These are phyloP conservation scores for Candida adriatica DNA, from an alignment of 805 yeast species.

Conservation along the genomic window DNA sequence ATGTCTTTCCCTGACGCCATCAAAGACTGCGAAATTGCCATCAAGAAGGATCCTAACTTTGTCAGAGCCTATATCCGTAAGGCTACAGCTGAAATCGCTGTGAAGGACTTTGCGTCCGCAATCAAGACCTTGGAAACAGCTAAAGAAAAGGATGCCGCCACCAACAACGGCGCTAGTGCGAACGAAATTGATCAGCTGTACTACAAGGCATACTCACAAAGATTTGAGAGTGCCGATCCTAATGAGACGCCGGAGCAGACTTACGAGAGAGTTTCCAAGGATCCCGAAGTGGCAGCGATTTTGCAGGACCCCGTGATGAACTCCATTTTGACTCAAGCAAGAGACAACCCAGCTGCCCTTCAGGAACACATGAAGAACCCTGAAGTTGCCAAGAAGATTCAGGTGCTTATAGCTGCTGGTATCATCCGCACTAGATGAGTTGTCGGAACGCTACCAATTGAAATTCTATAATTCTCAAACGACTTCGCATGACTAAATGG, in stretches of 20 bases:
- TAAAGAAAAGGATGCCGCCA: slow-evolving; percentile 62
- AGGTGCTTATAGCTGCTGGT: slow-evolving; percentile 91
- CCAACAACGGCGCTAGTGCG: slow-evolving; percentile 51
- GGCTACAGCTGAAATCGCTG: slow-evolving; percentile 88
- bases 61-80: slow-evolving; percentile 95
- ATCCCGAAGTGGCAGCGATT: slow-evolving; percentile 89
- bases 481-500: too few relatives aligned
- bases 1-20: slow-evolving; percentile 97
- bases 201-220: slow-evolving; percentile 66
- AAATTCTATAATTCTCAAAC: too few relatives aligned
- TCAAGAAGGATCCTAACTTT: slow-evolving; percentile 80
- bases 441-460: too few relatives aligned
- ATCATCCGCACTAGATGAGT: slow-evolving; percentile 58
- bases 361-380: slow-evolving; percentile 98
- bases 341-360: slow-evolving; percentile 90
- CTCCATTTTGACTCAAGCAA: slow-evolving; percentile 88
- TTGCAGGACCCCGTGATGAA: slow-evolving; percentile 96
- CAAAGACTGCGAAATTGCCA: slow-evolving; percentile 85
- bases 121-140: slow-evolving; percentile 78
- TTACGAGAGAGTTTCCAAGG: slow-evolving; percentile 80
- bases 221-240: slow-evolving; percentile 67
- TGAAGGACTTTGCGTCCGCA: slow-evolving; percentile 78
- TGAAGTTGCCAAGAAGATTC: slow-evolving; percentile 79
- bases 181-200: slow-evolving; percentile 79
- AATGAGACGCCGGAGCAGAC: slow-evolving; percentile 90